These are phyloP conservation scores for Trypanosoma avium DNA, from an alignment of 208 protist species.

Conservation along the genomic window DNA sequence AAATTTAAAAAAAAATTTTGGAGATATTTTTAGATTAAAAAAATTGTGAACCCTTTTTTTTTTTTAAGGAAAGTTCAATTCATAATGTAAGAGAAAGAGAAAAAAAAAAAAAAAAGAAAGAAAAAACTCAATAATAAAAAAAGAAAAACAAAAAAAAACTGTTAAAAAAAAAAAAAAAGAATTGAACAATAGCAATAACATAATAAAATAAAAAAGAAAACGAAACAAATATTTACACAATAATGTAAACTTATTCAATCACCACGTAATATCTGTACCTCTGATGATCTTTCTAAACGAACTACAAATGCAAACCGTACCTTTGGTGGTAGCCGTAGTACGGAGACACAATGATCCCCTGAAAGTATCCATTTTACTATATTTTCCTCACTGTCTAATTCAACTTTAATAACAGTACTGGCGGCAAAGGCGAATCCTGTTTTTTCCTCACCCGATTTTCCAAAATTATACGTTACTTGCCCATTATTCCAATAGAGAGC, in stretches of 20 bases:
- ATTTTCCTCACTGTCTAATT: constrained; percentile 52
- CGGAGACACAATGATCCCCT: constrained; percentile 44
- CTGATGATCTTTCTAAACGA: constrained; percentile 42
- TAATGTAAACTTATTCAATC: constrained; percentile 1
- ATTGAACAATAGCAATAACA: neutral
- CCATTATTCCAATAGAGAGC: constrained; percentile 79
- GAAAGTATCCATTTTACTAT: constrained; percentile 56
- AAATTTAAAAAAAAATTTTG: no score
- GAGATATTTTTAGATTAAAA: no score
- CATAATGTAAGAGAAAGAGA: neutral
- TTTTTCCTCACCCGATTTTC: constrained; percentile 25
- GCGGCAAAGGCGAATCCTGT: constrained; percentile 38
- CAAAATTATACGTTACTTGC: constrained; percentile 50
- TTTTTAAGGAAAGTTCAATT: neutral
- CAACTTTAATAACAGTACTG: constrained; percentile 35
- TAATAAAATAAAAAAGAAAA: constrained; percentile 18
- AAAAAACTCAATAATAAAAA: constrained; percentile 16
- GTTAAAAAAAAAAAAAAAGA: constrained; percentile 16
- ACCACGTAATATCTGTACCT: constrained; percentile 47
- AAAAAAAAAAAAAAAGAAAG: neutral
- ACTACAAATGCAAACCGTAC: constrained; percentile 52
- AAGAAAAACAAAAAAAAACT: constrained; percentile 1
- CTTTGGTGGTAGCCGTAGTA: constrained; percentile 48
- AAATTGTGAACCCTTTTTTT: no score
- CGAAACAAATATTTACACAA: no score